phyloP scores from a whole-genome alignment of 2,329 filamentous ascomycete species.

The Arthroderma sp. region DNA sequence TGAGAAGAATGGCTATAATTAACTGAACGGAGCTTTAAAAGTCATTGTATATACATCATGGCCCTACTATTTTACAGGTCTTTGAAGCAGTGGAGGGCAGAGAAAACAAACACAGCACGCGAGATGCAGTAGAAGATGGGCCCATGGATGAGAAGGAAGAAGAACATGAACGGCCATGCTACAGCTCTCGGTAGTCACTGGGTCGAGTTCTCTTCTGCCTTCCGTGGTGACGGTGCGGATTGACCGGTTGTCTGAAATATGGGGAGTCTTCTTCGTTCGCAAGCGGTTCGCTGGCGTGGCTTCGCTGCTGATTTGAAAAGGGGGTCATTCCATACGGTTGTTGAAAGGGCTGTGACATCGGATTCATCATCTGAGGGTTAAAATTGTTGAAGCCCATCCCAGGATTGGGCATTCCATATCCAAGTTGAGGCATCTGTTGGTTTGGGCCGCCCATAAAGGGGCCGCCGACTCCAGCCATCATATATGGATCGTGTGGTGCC shows the following conservation, averaged over 20 bases:
- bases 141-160: not conserved
- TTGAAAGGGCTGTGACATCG: not conserved
- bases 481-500: not conserved
- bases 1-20: not conserved
- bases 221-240: slow-evolving; percentile 80
- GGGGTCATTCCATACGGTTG: slow-evolving; percentile 27
- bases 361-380: slow-evolving; percentile 5
- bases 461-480: not conserved
- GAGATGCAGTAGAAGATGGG: not conserved
- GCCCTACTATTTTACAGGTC: not conserved
- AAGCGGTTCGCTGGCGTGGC: slow-evolving; percentile 41
- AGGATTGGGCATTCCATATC: not conserved
- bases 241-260: slow-evolving; percentile 92
- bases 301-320: slow-evolving; percentile 49
- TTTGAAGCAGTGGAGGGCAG: not conserved
- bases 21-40: not conserved
- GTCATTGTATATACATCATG: slow-evolving; percentile 3
- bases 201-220: slow-evolving; percentile 67
- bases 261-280: slow-evolving; percentile 68
- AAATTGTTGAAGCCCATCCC: not conserved
- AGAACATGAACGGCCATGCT: slow-evolving; percentile 15
- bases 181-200: slow-evolving; percentile 82
- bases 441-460: not conserved
- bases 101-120: not conserved
- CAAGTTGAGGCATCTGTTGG: not conserved